Evolutionary conservation across 108 stramenopile species (phyloP).

Genomic region (Epithemia pelagica): DNA sequence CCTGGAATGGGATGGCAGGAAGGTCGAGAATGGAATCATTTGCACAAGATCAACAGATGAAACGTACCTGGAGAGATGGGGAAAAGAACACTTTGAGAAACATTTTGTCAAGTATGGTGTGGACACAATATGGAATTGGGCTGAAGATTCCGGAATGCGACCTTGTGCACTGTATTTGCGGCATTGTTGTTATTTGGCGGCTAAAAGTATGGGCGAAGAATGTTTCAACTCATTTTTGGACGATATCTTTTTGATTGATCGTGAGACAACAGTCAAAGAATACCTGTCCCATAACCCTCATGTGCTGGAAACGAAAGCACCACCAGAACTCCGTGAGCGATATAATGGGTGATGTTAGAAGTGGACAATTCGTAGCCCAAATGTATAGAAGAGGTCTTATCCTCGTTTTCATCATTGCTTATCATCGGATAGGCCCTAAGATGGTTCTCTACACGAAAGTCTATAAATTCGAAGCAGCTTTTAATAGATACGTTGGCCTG

Average conservation of each 20-base stretch:
- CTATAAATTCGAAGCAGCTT: too few relatives aligned
- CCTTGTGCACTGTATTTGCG: constrained; percentile 83
- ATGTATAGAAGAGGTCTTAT: too few relatives aligned
- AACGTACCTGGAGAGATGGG: constrained; percentile 58
- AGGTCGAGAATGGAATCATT: constrained; percentile 31
- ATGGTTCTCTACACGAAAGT: too few relatives aligned
- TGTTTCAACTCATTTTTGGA: constrained; percentile 72
- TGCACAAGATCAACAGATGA: constrained; percentile 68
- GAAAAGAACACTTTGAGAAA: constrained; percentile 42
- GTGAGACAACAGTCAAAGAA: constrained; percentile 57
- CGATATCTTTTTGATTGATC: constrained; percentile 72
- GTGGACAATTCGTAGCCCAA: too few relatives aligned
- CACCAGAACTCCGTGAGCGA: constrained; percentile 31
- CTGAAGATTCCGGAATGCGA: constrained; percentile 46
- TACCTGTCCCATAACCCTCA: constrained; percentile 52
- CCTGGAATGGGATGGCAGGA: background rate
- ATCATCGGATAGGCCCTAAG: too few relatives aligned
- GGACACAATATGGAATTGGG: constrained; percentile 79
- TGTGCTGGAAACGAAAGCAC: constrained; percentile 41
- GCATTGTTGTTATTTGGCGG: constrained; percentile 75
- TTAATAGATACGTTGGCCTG: too few relatives aligned
- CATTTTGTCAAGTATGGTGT: constrained; percentile 52
- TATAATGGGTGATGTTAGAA: constrained; percentile 65
- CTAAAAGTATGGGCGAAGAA: constrained; percentile 41
- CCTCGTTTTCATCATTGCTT: too few relatives aligned